phyloP scores from a whole-genome alignment of 2,329 filamentous ascomycete genomes.

The Paracoccidioides lutzii region DNA sequence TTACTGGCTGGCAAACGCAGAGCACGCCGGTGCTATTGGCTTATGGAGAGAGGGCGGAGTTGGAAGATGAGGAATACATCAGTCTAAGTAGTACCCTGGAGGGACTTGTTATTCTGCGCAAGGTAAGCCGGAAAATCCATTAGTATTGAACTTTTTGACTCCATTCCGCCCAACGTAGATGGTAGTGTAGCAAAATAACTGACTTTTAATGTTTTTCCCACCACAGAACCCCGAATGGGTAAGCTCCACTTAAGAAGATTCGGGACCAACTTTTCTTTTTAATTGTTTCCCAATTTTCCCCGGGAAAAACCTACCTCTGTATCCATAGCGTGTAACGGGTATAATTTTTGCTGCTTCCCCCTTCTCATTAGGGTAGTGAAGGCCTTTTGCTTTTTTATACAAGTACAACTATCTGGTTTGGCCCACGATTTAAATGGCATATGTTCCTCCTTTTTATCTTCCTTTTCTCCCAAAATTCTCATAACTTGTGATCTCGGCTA shows the following conservation, averaged over 20 bases:
- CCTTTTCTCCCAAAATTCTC: not conserved
- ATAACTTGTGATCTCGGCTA: too few relatives aligned
- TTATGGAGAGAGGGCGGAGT: slow-evolving; percentile 89
- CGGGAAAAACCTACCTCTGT: not conserved
- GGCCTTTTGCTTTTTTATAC: not conserved
- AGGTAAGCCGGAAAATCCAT: slow-evolving; percentile 48
- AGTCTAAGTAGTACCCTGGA: slow-evolving; percentile 83
- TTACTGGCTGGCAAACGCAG: slow-evolving; percentile 98
- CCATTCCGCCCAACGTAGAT: not conserved
- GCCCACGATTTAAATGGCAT: slow-evolving; percentile 1
- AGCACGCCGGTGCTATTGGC: slow-evolving; percentile 92
- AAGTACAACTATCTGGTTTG: not conserved
- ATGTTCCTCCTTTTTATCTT: not conserved
- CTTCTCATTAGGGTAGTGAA: not conserved
- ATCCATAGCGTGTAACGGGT: slow-evolving; percentile 3
- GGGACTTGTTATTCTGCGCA: slow-evolving; percentile 88
- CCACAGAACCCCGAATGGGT: slow-evolving; percentile 36
- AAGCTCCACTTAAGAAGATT: slow-evolving; percentile 15
- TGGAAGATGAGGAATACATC: slow-evolving; percentile 96
- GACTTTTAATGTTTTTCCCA: slow-evolving; percentile 10
- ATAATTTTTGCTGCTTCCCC: not conserved
- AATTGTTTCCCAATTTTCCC: not conserved
- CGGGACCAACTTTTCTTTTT: slow-evolving; percentile 1
- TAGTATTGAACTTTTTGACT: too few relatives aligned
- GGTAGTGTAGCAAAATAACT: slow-evolving; percentile 10